Conservation (phyloP, 2,329 filamentous ascomycete species). For the Ceratocystis huliohia region DNA sequence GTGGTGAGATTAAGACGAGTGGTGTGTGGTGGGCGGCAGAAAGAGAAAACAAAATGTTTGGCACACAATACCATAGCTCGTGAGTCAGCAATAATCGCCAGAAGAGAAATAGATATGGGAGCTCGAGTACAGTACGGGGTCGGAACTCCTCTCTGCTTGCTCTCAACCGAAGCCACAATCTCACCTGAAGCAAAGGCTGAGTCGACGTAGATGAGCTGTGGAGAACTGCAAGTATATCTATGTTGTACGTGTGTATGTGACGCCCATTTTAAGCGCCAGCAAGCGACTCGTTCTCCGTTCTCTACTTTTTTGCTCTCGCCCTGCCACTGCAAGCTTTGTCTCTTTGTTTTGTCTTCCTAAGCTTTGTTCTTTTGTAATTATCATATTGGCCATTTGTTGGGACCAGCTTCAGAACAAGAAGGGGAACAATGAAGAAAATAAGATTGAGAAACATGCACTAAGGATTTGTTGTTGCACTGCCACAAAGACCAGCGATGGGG, state of each 20-base stretch:
- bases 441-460: not conserved
- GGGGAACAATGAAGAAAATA: not conserved
- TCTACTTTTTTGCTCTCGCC: not conserved
- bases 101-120: not conserved
- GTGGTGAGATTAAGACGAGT: too few species aligned
- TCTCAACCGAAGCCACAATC: not conserved
- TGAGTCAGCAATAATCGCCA: not conserved
- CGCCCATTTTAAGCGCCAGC: not conserved
- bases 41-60: not conserved
- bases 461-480: conserved; percentile 1
- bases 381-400: not conserved
- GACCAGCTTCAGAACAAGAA: not conserved
- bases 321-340: not conserved
- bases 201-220: not conserved
- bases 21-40: too few species aligned
- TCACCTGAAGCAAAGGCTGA: conserved; percentile 1
- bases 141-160: not conserved
- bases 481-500: not conserved
- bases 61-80: not conserved
- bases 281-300: conserved; percentile 3
- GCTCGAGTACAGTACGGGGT: not conserved
- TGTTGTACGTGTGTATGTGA: not conserved
- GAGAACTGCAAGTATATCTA: not conserved
- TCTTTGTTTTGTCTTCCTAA: too few species aligned
- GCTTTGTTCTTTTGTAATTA: not conserved